Base-by-base conservation (phyloP, 768 basidiomycete genomes). In the Xerocomellus dryophilus region DNA sequence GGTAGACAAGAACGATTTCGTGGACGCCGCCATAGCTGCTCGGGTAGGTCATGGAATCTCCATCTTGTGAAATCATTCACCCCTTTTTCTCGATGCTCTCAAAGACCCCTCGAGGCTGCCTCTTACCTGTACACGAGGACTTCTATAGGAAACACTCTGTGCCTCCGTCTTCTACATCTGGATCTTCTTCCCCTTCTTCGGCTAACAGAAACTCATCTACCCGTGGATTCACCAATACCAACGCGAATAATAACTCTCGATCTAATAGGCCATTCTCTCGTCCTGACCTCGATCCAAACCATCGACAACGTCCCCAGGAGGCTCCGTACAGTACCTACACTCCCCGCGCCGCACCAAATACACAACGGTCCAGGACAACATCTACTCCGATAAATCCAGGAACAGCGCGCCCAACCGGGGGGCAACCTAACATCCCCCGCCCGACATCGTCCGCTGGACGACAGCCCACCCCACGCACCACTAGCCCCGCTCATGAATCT, bases 1-100 rank as follows among this genome's bases (percentile, higher is more conserved):
- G 2, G 75, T 90, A 15, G 90, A 92, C 67, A 91, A 91, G 69
- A 84, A 88, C 47, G 89, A 91, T 65, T 71, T 91, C 42, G 81
- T 91, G 36, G 85, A 89, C 47, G 80, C 75, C 38, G 79, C 88
- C 43, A 42, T 89, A 2, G 66, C 67, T 23, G 70, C 69, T 39
- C 68, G 64, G 64, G 89, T 88, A 63, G 50, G 81, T 70, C 31
- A n/a, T 17, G 38, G 40, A 14, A n/a, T 42, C 18, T 7, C n/a
- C 40, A 11, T 35, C 31, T 21, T 44, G 20, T 35, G 3, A n/a
- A 35, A 10, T 32, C 23, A 17, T 51, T 45, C 25, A 48, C 27
- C 7, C 29, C 23, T 27, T 23, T 38, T 9, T 21, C 29, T 52
- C 23, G 38, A 23, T 50, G 5, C 23, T 34, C 15, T 32, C 32